Conservation (phyloP, 768 basidiomycete genomes). For the Podaxis mareebaensis region DNA sequence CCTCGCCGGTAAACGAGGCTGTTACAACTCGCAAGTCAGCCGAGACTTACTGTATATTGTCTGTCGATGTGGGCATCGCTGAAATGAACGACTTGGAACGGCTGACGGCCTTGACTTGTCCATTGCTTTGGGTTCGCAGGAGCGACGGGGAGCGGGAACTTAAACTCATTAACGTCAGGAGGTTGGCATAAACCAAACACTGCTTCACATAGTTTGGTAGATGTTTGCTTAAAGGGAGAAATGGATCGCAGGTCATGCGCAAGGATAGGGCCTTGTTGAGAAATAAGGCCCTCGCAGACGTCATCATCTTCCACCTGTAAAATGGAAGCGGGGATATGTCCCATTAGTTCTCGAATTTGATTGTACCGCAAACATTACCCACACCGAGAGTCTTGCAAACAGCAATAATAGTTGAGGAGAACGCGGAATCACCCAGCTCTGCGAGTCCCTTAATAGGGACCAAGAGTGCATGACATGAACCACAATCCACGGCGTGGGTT, state of each 20-base stretch:
- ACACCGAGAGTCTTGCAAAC: conserved; percentile 48
- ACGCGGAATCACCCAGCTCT: conserved; percentile 46
- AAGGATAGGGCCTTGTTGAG: conserved; percentile 55
- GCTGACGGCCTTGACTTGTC: conserved; percentile 37
- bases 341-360: background rate
- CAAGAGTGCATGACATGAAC: conserved; percentile 51
- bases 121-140: conserved; percentile 36
- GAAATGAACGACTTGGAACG: conserved; percentile 61
- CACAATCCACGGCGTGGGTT: conserved; percentile 47
- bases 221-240: conserved; percentile 44
- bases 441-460: conserved; percentile 48
- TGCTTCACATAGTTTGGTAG: conserved; percentile 55
- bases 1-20: background rate
- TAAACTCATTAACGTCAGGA: conserved; percentile 44
- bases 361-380: conserved; percentile 8
- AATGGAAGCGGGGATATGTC: background rate
- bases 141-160: conserved; percentile 43
- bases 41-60: conserved; percentile 43
- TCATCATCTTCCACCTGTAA: conserved; percentile 52
- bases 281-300: conserved; percentile 55
- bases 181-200: conserved; percentile 55
- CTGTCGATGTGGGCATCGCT: conserved; percentile 67
- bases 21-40: background rate
- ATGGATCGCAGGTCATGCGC: conserved; percentile 57
- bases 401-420: conserved; percentile 40